Base-by-base conservation (phyloP, 192 early-diverging fungal species). In the Chytriomyces confervae region DNA sequence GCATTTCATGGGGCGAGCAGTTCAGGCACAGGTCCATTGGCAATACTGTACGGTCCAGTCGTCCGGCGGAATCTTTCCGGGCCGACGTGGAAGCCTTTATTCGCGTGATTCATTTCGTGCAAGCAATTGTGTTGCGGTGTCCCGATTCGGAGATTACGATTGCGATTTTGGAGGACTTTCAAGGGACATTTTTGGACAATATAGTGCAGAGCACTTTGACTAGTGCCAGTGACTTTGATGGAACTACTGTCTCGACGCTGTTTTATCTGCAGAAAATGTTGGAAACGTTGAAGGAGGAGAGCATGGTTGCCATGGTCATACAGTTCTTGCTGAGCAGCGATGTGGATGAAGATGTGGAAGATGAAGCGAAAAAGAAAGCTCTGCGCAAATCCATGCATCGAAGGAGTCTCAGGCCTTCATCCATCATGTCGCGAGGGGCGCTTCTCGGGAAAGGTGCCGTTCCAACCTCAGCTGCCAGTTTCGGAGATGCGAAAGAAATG, bases 151-250 rank as follows among this genome's bases (percentile, higher is more conserved):
- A 87, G 6, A 92, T 94, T 43, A 85, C 83, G 3, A 67, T 80
- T 7, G 81, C 79, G 2, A 81, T 98, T 18, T 78, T 95, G 66
- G 78, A 78, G 23, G 91, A 90, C 50, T 84, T 98, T 80, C 87
- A 92, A 66, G 80, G 86, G 36, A 90, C 92, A 45, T 95, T 97
- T 81, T 83, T 98, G 53, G 93, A 93, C 66, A 91, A 93, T 51
- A 95, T 96, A 68, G 84, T 98, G 51, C 93, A 94, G 68, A 92
- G 96, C 20, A 92, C 92, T 49, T 85, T 97, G 63, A 80, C 92
- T 49, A 93, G 93, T 65, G 93, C 93, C 80, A 95, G 94, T 0
- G 97, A 98, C 81, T 93, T 91, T 24, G 95, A 98, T 80, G 95
- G 95, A 6, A 94, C 93, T 66, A 91, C 95, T 18, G 93, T 95